These are phyloP conservation scores for Aspergillus fumigatus DNA, from an alignment of 2,329 filamentous ascomycete species.

Conservation along the genomic window DNA sequence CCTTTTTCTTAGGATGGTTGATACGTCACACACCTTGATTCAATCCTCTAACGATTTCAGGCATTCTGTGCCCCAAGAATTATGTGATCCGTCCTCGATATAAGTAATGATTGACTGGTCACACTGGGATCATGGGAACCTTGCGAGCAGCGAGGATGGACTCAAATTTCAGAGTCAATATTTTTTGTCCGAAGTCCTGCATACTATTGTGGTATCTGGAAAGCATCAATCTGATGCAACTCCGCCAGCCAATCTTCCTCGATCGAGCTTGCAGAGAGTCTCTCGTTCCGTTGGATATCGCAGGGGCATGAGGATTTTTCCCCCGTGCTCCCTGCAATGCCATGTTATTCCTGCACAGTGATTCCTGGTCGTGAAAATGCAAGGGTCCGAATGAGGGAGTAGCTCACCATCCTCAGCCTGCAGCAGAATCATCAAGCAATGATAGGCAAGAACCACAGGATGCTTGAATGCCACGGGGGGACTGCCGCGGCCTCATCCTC, in stretches of 20 bases:
- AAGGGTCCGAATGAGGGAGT: neutral
- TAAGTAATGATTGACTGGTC: neutral
- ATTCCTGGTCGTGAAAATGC: neutral
- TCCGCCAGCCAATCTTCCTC: neutral
- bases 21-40: neutral
- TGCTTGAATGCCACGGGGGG: neutral
- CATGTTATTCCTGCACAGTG: neutral
- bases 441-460: neutral
- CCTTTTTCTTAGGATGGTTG: neutral
- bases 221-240: neutral
- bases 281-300: neutral
- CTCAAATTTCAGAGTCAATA: neutral
- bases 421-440: neutral
- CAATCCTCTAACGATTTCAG: neutral
- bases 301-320: neutral
- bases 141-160: neutral
- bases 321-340: neutral
- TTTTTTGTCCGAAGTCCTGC: neutral
- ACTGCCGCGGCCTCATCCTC: neutral
- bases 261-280: neutral
- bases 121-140: neutral
- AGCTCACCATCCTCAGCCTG: neutral
- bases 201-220: neutral
- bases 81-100: neutral
- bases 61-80: neutral